Conservation (phyloP, 352 stramenopile species). For the Pythium pectinolyticum region DNA sequence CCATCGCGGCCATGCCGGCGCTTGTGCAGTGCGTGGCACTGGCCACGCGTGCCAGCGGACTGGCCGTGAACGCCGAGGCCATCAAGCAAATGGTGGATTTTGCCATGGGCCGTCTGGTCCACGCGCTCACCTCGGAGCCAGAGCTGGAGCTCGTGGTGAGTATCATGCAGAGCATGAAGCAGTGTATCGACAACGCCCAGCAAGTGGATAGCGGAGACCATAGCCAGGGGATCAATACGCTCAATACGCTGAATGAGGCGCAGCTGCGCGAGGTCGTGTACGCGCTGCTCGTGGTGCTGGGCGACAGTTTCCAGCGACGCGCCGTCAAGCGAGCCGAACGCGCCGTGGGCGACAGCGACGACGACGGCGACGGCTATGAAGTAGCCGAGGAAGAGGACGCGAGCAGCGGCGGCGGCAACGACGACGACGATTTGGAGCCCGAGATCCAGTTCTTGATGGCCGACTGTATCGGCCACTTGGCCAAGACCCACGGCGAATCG, state of each 20-base stretch:
- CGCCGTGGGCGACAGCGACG: slow-evolving; percentile 37
- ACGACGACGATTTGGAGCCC: slow-evolving; percentile 54
- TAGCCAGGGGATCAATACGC: too few relatives aligned
- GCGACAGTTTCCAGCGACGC: slow-evolving; percentile 80
- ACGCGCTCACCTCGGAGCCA: slow-evolving; percentile 77
- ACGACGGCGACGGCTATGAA: slow-evolving; percentile 31
- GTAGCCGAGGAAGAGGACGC: slow-evolving; percentile 30
- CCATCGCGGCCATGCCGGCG: slow-evolving; percentile 77
- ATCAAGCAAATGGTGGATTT: slow-evolving; percentile 89
- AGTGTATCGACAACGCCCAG: slow-evolving; percentile 54
- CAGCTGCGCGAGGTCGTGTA: slow-evolving; percentile 75
- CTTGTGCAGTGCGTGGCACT: slow-evolving; percentile 75
- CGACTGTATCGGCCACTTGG: slow-evolving; percentile 72
- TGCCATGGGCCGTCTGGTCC: slow-evolving; percentile 69
- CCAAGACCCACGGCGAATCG: slow-evolving; percentile 56
- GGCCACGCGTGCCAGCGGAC: slow-evolving; percentile 20
- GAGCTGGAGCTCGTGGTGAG: slow-evolving; percentile 82
- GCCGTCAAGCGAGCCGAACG: slow-evolving; percentile 48
- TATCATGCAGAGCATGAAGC: slow-evolving; percentile 88
- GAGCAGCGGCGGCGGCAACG: slow-evolving; percentile 38
- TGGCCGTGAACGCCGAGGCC: slow-evolving; percentile 30
- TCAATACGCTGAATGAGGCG: slow-evolving; percentile 65
- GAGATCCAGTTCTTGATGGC: slow-evolving; percentile 82
- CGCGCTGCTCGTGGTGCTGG: slow-evolving; percentile 69
- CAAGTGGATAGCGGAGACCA: too few relatives aligned